Conservation (phyloP, 2,329 filamentous ascomycete genomes). For the Myrmaecium sp. region DNA sequence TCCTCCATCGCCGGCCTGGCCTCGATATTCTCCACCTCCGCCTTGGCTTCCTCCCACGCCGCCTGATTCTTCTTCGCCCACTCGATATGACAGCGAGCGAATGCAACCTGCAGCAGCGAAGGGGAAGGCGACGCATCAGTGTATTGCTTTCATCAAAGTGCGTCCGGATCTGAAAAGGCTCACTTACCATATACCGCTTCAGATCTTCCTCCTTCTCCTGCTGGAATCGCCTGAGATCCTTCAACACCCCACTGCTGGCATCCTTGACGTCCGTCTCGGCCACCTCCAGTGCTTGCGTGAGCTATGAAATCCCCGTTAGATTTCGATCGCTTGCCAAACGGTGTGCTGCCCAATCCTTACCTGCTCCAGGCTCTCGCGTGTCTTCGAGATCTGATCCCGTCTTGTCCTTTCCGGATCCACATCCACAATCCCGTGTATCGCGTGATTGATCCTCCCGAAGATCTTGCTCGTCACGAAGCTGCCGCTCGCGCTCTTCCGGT, state of each 20-base stretch:
- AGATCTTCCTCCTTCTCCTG: slow-evolving; percentile 89
- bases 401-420: slow-evolving; percentile 87
- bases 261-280: slow-evolving; percentile 87
- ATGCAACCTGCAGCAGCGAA: slow-evolving; percentile 49
- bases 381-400: slow-evolving; percentile 89
- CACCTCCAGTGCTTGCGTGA: slow-evolving; percentile 80
- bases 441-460: slow-evolving; percentile 87
- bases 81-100: slow-evolving; percentile 81
- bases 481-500: slow-evolving; percentile 71
- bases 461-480: slow-evolving; percentile 79
- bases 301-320: slow-evolving; percentile 28
- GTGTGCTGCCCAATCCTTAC: slow-evolving; percentile 15
- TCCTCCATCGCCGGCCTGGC: no score
- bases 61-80: slow-evolving; percentile 87
- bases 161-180: slow-evolving; percentile 1
- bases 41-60: slow-evolving; percentile 80
- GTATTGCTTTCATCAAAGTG: background rate
- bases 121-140: slow-evolving; percentile 3
- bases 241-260: slow-evolving; percentile 72
- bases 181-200: slow-evolving; percentile 80
- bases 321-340: no score
- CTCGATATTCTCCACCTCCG: slow-evolving; percentile 78
- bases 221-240: slow-evolving; percentile 86
- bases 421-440: slow-evolving; percentile 89
- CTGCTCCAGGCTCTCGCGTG: slow-evolving; percentile 62